Percentiles rank a stretch among this genome's conserved stretches.
Evolutionary conservation across 2,329 filamentous ascomycete genomes (phyloP).

Genomic region (Colletotrichum echinochloae): DNA sequence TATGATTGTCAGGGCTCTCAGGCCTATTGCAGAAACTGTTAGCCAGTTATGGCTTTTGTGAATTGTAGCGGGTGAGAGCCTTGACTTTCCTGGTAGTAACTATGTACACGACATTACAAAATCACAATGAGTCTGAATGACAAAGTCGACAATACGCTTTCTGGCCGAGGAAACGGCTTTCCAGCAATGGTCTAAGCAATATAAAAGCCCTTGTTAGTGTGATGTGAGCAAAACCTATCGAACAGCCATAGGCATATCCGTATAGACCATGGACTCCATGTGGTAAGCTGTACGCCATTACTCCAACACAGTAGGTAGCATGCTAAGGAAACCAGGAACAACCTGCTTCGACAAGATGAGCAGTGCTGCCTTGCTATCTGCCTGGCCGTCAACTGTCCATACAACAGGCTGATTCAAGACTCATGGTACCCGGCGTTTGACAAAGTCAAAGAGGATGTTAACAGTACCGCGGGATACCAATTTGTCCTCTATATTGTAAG

Average conservation of each 20-base stretch:
- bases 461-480: slow-evolving; percentile 4
- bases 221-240: background rate
- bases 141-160: background rate
- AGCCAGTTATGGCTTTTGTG: slow-evolving; percentile 1
- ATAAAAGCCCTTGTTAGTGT: slow-evolving; percentile 1
- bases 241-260: background rate
- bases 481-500: slow-evolving; percentile 13
- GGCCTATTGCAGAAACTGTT: background rate
- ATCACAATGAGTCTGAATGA: background rate
- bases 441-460: slow-evolving; percentile 13
- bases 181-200: background rate
- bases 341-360: slow-evolving; percentile 18
- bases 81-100: too few relatives aligned
- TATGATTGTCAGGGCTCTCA: too few relatives aligned
- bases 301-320: background rate
- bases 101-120: too few relatives aligned
- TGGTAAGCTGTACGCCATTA: background rate
- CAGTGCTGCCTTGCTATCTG: slow-evolving; percentile 18
- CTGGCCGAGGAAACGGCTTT: too few relatives aligned
- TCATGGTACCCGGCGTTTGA: slow-evolving; percentile 13
- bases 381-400: slow-evolving; percentile 12
- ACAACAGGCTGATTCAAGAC: slow-evolving; percentile 2
- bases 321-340: slow-evolving; percentile 8
- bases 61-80: too few relatives aligned
- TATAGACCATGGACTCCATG: slow-evolving; percentile 4